Evolutionary conservation across 192 early-diverging fungal genomes (phyloP), one percentile per base, ranked within the genome.

Genomic region (Coemansia sp.): DNA sequence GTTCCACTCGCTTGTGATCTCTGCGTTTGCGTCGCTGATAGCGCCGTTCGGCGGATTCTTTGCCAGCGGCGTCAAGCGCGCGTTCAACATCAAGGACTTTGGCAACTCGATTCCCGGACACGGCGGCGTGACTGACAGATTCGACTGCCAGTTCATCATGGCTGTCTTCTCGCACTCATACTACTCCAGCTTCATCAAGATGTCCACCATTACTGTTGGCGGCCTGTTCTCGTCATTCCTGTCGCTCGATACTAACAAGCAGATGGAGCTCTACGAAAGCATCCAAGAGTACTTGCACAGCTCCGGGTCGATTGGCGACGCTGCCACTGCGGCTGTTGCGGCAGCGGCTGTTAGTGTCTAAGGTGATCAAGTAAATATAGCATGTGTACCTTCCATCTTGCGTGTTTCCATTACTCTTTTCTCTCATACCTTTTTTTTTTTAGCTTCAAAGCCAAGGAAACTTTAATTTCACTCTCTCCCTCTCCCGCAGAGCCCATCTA

Each of bases 71-170:
- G 89, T 95, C 61, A 99, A 99, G 78, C 86, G 96, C 33, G 96
- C 96, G 2, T 96, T 99, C 83, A 93, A 96, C 53, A 90, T 96
- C 74, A 97, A 98, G 75, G 96, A 99, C 73, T 99, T 96, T 81
- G 92, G 93, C 11, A 88, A 96, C 71, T 93, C 89, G 36, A 99
- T 99, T 63, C 96, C 96, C 7, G 96, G 96, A 22, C 96, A 99
- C 63, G 96, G 96, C 65, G 96, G 96, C 32, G 85, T 97, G 32
- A 97, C 96, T 0, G 96, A 99, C 81, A 88, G 96, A 29, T 95
- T 99, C 85, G 95, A 99, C 72, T 99, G 96, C 72, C 96, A 99
- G 84, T 95, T 99, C 70, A 76, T 99, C 59, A 98, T 97, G 95
- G 94, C 90, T 2, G 78, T 92, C 35, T 97, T 98, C 71, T 90